These are phyloP conservation scores for Thamnidium elegans DNA, from an alignment of 192 early-diverging fungal genomes.

Conservation along the genomic window DNA sequence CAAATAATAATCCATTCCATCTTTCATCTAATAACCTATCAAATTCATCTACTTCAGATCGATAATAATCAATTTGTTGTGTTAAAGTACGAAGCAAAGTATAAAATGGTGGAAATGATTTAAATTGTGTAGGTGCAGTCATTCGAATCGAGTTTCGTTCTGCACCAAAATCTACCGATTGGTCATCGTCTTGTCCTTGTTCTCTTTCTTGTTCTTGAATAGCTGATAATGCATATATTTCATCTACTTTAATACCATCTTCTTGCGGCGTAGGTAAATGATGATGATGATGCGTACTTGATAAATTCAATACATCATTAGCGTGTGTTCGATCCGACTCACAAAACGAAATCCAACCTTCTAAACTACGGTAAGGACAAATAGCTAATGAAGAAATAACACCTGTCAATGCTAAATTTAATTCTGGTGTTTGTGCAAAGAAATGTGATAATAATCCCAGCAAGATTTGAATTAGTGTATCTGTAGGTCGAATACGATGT, in stretches of 20 bases:
- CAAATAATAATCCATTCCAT: slow-evolving; percentile 35
- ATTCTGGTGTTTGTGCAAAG: slow-evolving; percentile 81
- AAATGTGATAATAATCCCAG: slow-evolving; percentile 69
- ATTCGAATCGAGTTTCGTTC: slow-evolving; percentile 22
- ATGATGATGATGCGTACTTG: not conserved
- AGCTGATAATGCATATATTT: slow-evolving; percentile 18
- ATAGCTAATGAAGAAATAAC: slow-evolving; percentile 79
- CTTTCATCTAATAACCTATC: slow-evolving; percentile 54
- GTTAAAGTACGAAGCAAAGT: slow-evolving; percentile 62
- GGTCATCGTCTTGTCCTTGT: slow-evolving; percentile 43
- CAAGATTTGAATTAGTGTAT: slow-evolving; percentile 68
- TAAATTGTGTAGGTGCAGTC: slow-evolving; percentile 38
- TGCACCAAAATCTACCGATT: slow-evolving; percentile 36
- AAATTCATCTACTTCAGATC: slow-evolving; percentile 57
- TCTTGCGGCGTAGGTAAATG: too few species aligned
- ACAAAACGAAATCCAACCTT: slow-evolving; percentile 65
- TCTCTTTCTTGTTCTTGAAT: slow-evolving; percentile 13
- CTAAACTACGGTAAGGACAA: slow-evolving; percentile 70
- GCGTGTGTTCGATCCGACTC: slow-evolving; percentile 41
- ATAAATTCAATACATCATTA: slow-evolving; percentile 37
- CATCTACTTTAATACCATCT: too few species aligned
- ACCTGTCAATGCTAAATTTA: slow-evolving; percentile 90
- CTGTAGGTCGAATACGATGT: slow-evolving; percentile 45
- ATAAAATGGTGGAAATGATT: slow-evolving; percentile 60
- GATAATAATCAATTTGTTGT: slow-evolving; percentile 64